A percentile compares a stretch with the other conserved stretches of the same genome.
These are phyloP conservation scores for Sporobolus alterniflorus DNA, from an alignment of 202 grass and related monocot genomes.

Conservation along the genomic window DNA sequence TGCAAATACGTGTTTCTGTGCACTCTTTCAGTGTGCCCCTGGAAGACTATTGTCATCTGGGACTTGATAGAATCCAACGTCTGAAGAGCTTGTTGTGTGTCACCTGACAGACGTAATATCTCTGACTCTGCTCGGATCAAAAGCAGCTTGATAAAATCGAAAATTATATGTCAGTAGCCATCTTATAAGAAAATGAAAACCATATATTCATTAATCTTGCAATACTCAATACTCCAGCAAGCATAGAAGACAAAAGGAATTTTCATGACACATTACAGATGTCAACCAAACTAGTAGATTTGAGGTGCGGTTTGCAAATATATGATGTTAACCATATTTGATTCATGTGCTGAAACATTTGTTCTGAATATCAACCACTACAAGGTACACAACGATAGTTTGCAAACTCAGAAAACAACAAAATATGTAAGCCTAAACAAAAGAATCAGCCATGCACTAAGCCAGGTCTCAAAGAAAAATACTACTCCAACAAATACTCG, in stretches of 20 bases:
- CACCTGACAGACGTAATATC: slow-evolving; percentile 59
- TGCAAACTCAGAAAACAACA: not conserved
- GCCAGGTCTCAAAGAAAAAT: not conserved
- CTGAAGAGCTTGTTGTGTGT: slow-evolving; percentile 51
- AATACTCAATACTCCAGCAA: not conserved
- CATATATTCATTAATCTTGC: not conserved
- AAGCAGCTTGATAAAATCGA: slow-evolving; percentile 56
- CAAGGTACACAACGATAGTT: not conserved
- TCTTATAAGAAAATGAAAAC: not conserved
- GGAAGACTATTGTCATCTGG: slow-evolving; percentile 58
- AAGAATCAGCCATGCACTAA: not conserved
- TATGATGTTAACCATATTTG: not conserved
- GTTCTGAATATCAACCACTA: not conserved
- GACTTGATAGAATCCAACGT: slow-evolving; percentile 56
- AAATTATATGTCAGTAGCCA: slow-evolving; percentile 29
- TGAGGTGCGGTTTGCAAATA: not conserved
- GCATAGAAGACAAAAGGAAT: not conserved
- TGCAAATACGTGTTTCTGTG: slow-evolving; percentile 11
- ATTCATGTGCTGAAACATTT: not conserved
- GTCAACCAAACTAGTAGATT: not conserved
- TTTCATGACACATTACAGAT: not conserved
- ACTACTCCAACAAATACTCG: not conserved
- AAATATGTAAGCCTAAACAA: too few species aligned
- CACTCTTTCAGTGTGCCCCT: slow-evolving; percentile 37
- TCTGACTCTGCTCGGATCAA: slow-evolving; percentile 73